These are phyloP conservation scores for Neofusicoccum sp. DNA, from an alignment of 2,329 filamentous ascomycete genomes.

Conservation along the genomic window DNA sequence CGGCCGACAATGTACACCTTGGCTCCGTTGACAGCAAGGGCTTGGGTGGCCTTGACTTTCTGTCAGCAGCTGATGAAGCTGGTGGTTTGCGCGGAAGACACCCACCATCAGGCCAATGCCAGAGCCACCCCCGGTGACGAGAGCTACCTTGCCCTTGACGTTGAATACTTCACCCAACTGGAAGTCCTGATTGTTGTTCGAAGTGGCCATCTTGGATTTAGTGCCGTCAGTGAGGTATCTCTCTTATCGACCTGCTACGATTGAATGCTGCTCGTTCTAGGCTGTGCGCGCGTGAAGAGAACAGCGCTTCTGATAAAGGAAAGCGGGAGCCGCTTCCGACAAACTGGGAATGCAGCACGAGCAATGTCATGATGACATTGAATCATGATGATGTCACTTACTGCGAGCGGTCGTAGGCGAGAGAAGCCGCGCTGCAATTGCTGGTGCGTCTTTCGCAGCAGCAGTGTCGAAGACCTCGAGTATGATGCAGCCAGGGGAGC, in stretches of 20 bases:
- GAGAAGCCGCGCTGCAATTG: not conserved
- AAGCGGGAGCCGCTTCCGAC: not conserved
- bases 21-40: conserved; percentile 49
- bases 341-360: not conserved
- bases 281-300: not conserved
- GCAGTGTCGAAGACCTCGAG: not conserved
- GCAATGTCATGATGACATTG: conserved; percentile 4
- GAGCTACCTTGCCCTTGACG: conserved; percentile 43
- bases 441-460: not conserved
- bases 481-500: not conserved
- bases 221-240: conserved; percentile 9
- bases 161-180: conserved; percentile 38
- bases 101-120: conserved; percentile 51
- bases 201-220: conserved; percentile 33
- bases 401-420: not conserved
- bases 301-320: not conserved
- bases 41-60: conserved; percentile 38
- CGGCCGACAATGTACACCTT: conserved; percentile 54
- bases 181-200: conserved; percentile 36
- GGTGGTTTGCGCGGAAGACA: not conserved
- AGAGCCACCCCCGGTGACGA: conserved; percentile 49
- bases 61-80: not conserved
- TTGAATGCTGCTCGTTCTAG: not conserved
- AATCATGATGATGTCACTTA: conserved; percentile 16
- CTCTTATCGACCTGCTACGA: too few species aligned